Conservation (phyloP, 2,329 filamentous ascomycete species). For the Xylariaceae sp. region DNA sequence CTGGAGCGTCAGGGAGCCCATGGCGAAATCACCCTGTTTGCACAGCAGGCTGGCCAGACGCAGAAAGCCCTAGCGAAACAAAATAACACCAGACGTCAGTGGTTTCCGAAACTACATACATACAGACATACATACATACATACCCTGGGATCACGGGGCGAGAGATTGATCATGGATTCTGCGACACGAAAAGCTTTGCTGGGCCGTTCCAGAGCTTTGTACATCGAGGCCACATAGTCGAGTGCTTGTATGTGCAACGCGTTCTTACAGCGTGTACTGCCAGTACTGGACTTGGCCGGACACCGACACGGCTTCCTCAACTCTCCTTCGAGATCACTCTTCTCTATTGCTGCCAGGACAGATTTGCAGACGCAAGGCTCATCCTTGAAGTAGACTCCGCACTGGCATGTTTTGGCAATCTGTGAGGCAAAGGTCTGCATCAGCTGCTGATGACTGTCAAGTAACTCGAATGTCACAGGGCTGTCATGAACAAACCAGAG, state of each 20-base stretch:
- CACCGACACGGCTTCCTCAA: constrained; percentile 24
- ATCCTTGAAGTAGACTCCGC: constrained; percentile 15
- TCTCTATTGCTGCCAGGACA: constrained; percentile 18
- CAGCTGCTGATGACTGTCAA: neutral
- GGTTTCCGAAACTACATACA: constrained; percentile 12
- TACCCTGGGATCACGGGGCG: constrained; percentile 26
- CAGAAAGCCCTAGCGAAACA: constrained; percentile 21
- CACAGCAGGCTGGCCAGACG: constrained; percentile 27
- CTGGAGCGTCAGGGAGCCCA: constrained; percentile 21
- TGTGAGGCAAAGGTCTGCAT: constrained; percentile 2
- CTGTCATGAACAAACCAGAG: constrained; percentile 8
- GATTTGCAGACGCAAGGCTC: constrained; percentile 17
- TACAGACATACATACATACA: neutral
- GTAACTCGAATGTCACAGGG: neutral
- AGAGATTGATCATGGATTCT: constrained; percentile 25
- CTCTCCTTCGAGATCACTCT: constrained; percentile 16
- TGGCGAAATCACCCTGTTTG: constrained; percentile 9
- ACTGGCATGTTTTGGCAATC: constrained; percentile 20
- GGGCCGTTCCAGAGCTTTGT: constrained; percentile 17
- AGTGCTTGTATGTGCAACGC: constrained; percentile 23
- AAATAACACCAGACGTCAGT: neutral
- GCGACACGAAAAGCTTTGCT: constrained; percentile 18
- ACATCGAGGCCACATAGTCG: constrained; percentile 22
- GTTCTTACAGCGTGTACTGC: constrained; percentile 22
- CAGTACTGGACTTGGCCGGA: constrained; percentile 18